A percentile compares a stretch with the other conserved stretches of the same genome.
These are phyloP conservation scores for Nigrograna mackinnonii DNA, from an alignment of 2,329 filamentous ascomycete genomes.

Conservation along the genomic window DNA sequence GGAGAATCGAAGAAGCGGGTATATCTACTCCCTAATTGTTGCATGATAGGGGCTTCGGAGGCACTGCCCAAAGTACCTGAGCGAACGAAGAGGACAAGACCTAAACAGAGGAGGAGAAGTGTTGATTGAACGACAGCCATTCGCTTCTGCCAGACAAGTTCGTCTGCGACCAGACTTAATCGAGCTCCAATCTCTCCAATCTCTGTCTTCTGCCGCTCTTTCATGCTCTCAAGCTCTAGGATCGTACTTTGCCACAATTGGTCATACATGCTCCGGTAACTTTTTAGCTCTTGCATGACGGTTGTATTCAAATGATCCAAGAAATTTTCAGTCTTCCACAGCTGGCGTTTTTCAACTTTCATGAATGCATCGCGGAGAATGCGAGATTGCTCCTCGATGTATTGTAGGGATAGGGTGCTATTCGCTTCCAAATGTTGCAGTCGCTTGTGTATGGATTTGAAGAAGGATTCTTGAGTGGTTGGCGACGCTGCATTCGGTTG, in stretches of 20 bases:
- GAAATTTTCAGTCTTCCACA: constrained; percentile 81
- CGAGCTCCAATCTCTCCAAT: constrained; percentile 79
- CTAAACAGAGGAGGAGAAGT: constrained; percentile 82
- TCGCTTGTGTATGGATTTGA: constrained; percentile 93
- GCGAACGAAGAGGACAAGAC: constrained; percentile 77
- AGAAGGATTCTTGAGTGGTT: constrained; percentile 95
- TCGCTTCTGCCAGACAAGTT: constrained; percentile 80
- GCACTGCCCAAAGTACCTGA: constrained; percentile 38
- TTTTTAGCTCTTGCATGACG: constrained; percentile 71
- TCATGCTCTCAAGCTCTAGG: constrained; percentile 85
- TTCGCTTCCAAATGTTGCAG: constrained; percentile 90
- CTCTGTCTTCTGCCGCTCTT: constrained; percentile 81
- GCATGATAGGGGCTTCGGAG: constrained; percentile 49
- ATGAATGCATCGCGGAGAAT: constrained; percentile 86
- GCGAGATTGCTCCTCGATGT: constrained; percentile 94
- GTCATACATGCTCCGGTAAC: constrained; percentile 78
- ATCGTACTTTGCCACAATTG: constrained; percentile 96
- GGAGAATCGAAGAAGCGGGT: constrained; percentile 40
- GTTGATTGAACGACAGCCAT: constrained; percentile 93
- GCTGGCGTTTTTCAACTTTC: constrained; percentile 84
- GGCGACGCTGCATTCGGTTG: constrained; percentile 63
- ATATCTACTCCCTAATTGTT: constrained; percentile 45
- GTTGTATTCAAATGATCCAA: constrained; percentile 85
- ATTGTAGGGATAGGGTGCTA: constrained; percentile 88
- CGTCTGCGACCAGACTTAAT: constrained; percentile 88